A percentile compares a stretch with the other conserved stretches of the same genome.
These are phyloP conservation scores for Pezicula carpinea DNA, from an alignment of 2,329 filamentous ascomycete genomes.

Conservation along the genomic window DNA sequence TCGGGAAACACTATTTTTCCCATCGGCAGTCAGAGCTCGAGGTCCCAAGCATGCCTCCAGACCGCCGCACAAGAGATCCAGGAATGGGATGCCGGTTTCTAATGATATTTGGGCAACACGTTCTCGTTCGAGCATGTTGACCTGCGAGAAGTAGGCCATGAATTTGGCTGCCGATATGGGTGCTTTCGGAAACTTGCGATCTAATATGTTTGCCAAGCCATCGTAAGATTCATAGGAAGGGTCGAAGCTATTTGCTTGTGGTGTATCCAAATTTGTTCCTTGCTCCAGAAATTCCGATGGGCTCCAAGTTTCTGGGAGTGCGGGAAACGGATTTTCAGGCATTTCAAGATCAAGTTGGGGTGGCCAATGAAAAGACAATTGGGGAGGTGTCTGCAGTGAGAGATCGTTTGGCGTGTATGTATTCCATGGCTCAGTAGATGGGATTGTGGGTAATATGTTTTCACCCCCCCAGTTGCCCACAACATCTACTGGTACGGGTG, in stretches of 20 bases:
- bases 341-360: too few species aligned
- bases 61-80: not conserved
- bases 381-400: too few species aligned
- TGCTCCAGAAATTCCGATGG: too few species aligned
- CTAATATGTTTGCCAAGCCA: not conserved
- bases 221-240: not conserved
- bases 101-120: not conserved
- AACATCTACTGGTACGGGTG: too few species aligned
- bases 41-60: not conserved
- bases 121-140: not conserved
- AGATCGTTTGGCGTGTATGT: too few species aligned
- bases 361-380: too few species aligned
- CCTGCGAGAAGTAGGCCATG: not conserved
- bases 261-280: too few species aligned
- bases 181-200: not conserved
- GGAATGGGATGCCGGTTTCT: not conserved
- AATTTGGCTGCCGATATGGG: not conserved
- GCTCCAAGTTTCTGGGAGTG: too few species aligned
- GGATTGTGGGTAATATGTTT: too few species aligned
- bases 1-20: not conserved
- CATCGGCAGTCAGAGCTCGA: not conserved
- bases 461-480: too few species aligned
- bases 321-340: too few species aligned
- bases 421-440: too few species aligned
- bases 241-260: not conserved